These are phyloP conservation scores for Paraurostyla sp. DNA, from an alignment of 73 alveolate genomes.

Conservation along the genomic window DNA sequence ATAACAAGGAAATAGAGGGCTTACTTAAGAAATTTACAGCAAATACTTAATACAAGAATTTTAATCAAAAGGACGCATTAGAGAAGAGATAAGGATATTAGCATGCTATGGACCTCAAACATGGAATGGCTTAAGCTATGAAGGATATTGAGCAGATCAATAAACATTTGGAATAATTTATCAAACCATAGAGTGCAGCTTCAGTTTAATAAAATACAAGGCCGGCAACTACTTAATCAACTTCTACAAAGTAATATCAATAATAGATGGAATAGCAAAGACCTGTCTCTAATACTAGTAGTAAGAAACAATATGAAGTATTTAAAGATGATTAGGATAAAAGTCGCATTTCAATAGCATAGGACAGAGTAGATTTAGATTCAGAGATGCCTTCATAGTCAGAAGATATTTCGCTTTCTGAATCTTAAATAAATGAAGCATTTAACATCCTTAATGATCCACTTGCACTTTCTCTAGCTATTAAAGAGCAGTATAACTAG, in stretches of 20 bases:
- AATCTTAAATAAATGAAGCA: slow-evolving; percentile 31
- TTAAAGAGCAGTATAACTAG: slow-evolving; percentile 6
- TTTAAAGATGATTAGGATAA: slow-evolving; percentile 42
- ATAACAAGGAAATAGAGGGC: slow-evolving; percentile 43
- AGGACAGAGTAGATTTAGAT: background rate
- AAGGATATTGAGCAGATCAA: slow-evolving; percentile 27
- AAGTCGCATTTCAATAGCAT: background rate
- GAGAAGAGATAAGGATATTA: background rate
- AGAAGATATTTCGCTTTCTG: slow-evolving; percentile 7
- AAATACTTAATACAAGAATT: background rate
- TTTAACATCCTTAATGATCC: slow-evolving; percentile 55
- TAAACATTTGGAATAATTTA: slow-evolving; percentile 28
- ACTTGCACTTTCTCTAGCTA: slow-evolving; percentile 39
- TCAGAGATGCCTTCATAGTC: slow-evolving; percentile 33
- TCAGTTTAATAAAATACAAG: background rate
- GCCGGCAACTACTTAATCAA: too few species aligned
- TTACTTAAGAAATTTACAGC: slow-evolving; percentile 25
- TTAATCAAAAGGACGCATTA: slow-evolving; percentile 2
- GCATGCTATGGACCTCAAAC: slow-evolving; percentile 5
- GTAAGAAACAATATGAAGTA: background rate
- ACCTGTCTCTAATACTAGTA: background rate
- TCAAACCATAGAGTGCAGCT: slow-evolving; percentile 1
- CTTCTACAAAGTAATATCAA: too few species aligned
- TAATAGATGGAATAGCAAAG: slow-evolving; percentile 16
- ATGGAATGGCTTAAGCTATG: slow-evolving; percentile 55